Base-by-base conservation (phyloP, 1,284 basidiomycete species). In the Neonothopanus nambi region DNA sequence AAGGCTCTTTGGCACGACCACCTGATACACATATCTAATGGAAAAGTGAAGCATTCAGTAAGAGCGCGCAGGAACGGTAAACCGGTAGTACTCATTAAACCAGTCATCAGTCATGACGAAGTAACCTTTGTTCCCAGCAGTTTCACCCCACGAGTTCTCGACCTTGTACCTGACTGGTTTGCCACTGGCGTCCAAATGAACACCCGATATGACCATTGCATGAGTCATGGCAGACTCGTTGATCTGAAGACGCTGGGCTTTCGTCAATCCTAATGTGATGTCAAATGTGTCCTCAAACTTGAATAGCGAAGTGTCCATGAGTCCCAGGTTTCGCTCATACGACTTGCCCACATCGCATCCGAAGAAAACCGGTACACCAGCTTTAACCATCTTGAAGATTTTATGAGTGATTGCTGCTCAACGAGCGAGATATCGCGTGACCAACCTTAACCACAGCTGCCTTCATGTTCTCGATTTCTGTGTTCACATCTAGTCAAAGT, bases 121-220 rank as follows among this genome's bases (percentile, higher is more conserved):
- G 73, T 87, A 98, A 2, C 94, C 95, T 63, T 94, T 87, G 59
- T 93, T 80, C 18, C 95, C 92, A 0, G 78, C 79, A 0, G 75
- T 75, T n/a, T 86, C 82, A 21, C 92, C 90, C 96, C 95, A 98
- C 8, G 86, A 90, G 75, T 98, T 98, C 78, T 98, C 95, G 11
- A 98, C 91, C 70, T 93, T 91, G 81, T 93, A 98, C 11, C 93
- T 80, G 28, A 95, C 73, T 1, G 93, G 87, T 54, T 83, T 84
- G 44, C 93, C 93, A 0, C 74, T 73, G 13, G 72, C 64, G 65
- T 95, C 91, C 51, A 97, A 73, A 67, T 96, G 93, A n/a, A 95
- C 93, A 18, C 84, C 94, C 18, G 89, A 88, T 65, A 97, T 94
- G 48, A 95, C 92, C 93, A 94, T 94, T 3, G 92, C 93, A 67